Evolutionary conservation across 768 basidiomycete genomes (phyloP).

Genomic region (Mycena chlorophos): DNA sequence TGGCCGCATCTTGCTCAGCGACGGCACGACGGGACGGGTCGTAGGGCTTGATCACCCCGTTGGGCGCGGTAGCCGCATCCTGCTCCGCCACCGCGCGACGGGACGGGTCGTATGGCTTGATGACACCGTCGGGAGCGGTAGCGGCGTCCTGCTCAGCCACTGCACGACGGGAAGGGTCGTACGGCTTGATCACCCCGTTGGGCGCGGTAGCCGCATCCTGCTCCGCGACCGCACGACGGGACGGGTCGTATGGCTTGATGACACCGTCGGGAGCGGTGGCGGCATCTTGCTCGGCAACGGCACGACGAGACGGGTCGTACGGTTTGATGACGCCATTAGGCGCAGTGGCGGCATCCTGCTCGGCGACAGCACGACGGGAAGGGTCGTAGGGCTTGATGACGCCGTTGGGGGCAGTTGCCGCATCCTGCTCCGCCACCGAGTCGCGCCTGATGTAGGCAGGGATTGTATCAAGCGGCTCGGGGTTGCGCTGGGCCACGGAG

Average conservation of each 20-base stretch:
- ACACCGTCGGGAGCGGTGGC: constrained; percentile 30
- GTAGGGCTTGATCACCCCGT: constrained; percentile 29
- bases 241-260: constrained; percentile 26
- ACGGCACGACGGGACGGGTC: neutral
- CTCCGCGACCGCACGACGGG: constrained; percentile 28
- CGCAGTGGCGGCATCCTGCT: constrained; percentile 36
- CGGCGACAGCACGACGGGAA: constrained; percentile 30
- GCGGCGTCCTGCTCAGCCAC: constrained; percentile 29
- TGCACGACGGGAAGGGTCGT: constrained; percentile 20
- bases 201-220: constrained; percentile 34
- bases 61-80: constrained; percentile 33
- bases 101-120: constrained; percentile 13
- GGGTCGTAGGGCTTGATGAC: constrained; percentile 18
- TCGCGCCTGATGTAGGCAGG: constrained; percentile 42
- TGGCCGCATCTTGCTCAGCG: constrained; percentile 24
- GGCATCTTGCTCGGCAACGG: constrained; percentile 24
- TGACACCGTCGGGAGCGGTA: constrained; percentile 30
- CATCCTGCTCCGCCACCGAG: constrained; percentile 27
- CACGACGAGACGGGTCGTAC: neutral
- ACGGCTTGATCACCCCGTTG: constrained; percentile 29
- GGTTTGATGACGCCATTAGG: constrained; percentile 31
- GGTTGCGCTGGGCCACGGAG: constrained; percentile 28
- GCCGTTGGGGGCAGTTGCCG: constrained; percentile 31
- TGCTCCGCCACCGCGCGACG: constrained; percentile 33
- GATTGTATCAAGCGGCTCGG: constrained; percentile 42